phyloP scores from a whole-genome alignment of 345 rosid genomes.

The Citrus sp. region DNA sequence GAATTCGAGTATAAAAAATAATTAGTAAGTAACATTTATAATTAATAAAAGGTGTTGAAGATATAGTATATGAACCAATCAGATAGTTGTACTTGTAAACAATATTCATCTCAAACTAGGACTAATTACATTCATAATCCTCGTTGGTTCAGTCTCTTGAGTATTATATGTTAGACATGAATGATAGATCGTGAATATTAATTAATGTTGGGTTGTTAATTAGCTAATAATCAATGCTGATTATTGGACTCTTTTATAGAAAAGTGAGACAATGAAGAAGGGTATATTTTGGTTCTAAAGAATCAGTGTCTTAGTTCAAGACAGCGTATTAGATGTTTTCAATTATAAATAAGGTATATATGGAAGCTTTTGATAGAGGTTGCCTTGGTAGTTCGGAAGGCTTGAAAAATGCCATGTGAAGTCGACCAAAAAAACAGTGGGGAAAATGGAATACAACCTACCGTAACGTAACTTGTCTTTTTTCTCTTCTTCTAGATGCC shows the following conservation, averaged over 20 bases:
- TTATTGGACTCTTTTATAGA: not conserved
- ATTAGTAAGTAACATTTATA: too few species aligned
- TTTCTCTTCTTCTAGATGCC: conserved; percentile 26
- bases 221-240: too few species aligned
- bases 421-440: conserved; percentile 38
- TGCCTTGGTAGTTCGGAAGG: conserved; percentile 31
- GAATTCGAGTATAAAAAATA: too few species aligned
- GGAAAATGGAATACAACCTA: conserved; percentile 32
- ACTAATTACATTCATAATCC: not conserved
- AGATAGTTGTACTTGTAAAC: too few species aligned
- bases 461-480: conserved; percentile 25
- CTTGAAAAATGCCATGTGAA: conserved; percentile 27
- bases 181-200: not conserved
- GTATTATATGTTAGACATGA: too few species aligned
- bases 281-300: conserved; percentile 15
- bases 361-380: not conserved
- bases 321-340: conserved; percentile 12
- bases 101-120: too few species aligned
- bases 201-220: not conserved
- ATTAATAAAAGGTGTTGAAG: too few species aligned
- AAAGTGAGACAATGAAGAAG: not conserved
- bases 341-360: not conserved
- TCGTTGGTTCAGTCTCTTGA: not conserved
- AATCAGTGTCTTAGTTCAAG: conserved; percentile 11
- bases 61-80: too few species aligned